These are phyloP conservation scores for Bullera alba DNA, from an alignment of 768 basidiomycete species.

Conservation along the genomic window DNA sequence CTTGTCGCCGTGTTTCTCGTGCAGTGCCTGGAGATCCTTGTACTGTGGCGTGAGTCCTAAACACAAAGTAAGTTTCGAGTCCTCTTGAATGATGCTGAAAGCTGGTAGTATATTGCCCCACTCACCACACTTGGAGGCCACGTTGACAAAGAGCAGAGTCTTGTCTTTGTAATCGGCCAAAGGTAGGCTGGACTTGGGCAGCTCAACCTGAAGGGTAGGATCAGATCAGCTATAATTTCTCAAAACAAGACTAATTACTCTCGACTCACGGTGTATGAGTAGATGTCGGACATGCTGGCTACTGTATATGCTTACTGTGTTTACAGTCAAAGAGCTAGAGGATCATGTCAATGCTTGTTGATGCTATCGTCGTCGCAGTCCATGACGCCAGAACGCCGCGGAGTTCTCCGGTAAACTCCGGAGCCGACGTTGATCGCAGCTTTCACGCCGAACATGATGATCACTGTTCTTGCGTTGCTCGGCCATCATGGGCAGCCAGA, in stretches of 20 bases:
- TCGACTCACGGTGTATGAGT: slow-evolving; percentile 32
- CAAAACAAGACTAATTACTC: background rate
- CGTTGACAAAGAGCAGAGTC: slow-evolving; percentile 45
- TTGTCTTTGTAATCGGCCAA: slow-evolving; percentile 38
- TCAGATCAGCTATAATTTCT: background rate
- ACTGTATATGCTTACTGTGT: no score
- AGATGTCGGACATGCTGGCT: slow-evolving; percentile 37
- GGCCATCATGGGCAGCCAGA: background rate
- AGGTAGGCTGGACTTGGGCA: slow-evolving; percentile 29
- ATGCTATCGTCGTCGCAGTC: no score
- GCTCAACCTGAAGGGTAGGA: slow-evolving; percentile 26
- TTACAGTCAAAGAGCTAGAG: no score
- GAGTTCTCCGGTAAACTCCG: background rate
- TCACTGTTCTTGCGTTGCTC: background rate
- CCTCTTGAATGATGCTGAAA: background rate
- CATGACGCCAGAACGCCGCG: background rate
- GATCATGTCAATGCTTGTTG: no score
- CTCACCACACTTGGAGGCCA: slow-evolving; percentile 44
- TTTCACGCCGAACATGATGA: background rate
- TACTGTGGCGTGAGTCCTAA: slow-evolving; percentile 44
- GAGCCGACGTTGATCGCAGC: background rate
- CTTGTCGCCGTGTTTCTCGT: slow-evolving; percentile 40
- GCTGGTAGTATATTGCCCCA: background rate
- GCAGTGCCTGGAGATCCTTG: slow-evolving; percentile 42
- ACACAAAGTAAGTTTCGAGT: slow-evolving; percentile 1